phyloP scores from a whole-genome alignment of 805 yeast species.

The Hanseniaspora thailandica region DNA sequence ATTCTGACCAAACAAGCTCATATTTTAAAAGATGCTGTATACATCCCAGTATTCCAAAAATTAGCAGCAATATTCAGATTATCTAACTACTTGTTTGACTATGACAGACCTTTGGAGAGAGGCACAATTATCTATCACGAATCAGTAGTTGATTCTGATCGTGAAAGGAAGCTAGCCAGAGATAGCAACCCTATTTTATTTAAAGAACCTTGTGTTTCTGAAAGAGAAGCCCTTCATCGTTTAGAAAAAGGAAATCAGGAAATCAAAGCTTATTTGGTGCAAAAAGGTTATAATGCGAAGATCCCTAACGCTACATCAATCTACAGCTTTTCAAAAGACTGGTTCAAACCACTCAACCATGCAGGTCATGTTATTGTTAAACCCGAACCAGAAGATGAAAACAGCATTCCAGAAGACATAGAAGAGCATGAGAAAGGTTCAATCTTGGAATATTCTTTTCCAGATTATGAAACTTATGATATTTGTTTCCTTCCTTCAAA shows the following conservation, averaged over 20 bases:
- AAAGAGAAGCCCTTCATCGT: neutral
- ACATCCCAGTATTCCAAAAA: neutral
- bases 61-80: neutral
- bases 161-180: neutral
- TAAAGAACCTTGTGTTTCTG: neutral
- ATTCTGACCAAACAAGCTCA: neutral
- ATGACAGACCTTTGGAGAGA: conserved; percentile 4
- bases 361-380: neutral
- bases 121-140: neutral
- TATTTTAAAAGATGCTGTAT: neutral
- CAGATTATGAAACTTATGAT: conserved; percentile 1
- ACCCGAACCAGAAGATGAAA: neutral
- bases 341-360: conserved; percentile 1
- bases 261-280: conserved; percentile 9
- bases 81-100: conserved; percentile 10
- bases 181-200: neutral
- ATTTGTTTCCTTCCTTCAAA: conserved; percentile 2
- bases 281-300: conserved; percentile 2
- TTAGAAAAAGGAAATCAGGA: conserved; percentile 1
- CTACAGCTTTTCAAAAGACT: neutral
- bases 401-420: neutral
- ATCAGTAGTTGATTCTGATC: neutral
- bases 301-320: conserved; percentile 4
- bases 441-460: neutral
- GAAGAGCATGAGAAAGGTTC: neutral